Evolutionary conservation across 768 basidiomycete species (phyloP).

Genomic region (Holtermannia corniformis): DNA sequence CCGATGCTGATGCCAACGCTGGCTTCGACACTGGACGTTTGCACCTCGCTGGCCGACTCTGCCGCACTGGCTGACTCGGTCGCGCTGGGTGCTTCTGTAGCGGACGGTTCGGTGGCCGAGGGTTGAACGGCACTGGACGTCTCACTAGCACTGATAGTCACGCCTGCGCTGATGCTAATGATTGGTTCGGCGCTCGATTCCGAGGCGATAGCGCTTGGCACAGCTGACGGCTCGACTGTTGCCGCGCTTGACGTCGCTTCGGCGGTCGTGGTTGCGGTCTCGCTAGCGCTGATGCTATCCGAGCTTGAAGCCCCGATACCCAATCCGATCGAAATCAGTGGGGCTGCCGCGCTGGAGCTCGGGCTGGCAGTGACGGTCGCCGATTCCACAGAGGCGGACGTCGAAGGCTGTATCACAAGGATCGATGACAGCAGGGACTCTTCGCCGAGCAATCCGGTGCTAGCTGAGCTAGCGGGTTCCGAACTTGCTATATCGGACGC

Average conservation of each 20-base stretch:
- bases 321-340: too few relatives aligned
- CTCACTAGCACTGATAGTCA: not conserved
- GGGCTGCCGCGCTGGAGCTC: too few relatives aligned
- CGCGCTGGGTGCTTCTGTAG: not conserved
- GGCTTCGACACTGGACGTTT: not conserved
- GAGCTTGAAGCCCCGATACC: not conserved
- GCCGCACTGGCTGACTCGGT: not conserved
- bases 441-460: too few relatives aligned
- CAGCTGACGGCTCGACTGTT: not conserved
- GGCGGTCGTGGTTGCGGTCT: not conserved
- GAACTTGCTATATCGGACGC: too few relatives aligned
- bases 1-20: too few relatives aligned
- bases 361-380: too few relatives aligned
- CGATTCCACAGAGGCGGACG: too few relatives aligned
- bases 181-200: not conserved
- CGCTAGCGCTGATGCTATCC: not conserved
- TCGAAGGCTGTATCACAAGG: too few relatives aligned
- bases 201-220: too few relatives aligned
- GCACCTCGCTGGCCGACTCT: not conserved
- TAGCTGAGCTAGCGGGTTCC: too few relatives aligned
- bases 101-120: not conserved
- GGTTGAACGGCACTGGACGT: not conserved
- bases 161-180: not conserved
- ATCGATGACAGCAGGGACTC: too few relatives aligned
- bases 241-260: not conserved